Evolutionary conservation across 257 asterid genomes (phyloP).

Genomic region (Forsythia suspensa): DNA sequence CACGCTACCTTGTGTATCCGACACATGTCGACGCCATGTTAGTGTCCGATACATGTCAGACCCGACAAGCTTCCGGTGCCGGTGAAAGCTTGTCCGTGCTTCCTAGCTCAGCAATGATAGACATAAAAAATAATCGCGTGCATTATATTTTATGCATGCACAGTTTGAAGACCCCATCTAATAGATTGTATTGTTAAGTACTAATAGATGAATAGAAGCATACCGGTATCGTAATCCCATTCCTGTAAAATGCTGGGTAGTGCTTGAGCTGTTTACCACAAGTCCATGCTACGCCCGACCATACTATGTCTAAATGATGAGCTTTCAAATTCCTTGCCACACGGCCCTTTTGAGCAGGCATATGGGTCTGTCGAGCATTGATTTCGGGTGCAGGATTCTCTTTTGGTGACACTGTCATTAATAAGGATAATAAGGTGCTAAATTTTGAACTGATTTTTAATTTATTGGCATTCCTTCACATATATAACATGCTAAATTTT

Average conservation of each 20-base stretch:
- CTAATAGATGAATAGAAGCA: conserved; percentile 28
- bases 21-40: no score
- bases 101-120: neutral
- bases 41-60: no score
- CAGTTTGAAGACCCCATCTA: neutral
- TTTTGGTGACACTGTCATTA: conserved; percentile 63
- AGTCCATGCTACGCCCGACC: conserved; percentile 90
- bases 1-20: neutral
- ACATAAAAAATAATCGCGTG: neutral
- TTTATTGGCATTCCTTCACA: neutral
- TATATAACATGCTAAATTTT: conserved; percentile 6
- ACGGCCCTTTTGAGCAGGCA: conserved; percentile 70
- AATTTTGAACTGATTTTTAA: conserved; percentile 12
- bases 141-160: neutral
- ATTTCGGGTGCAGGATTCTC: conserved; percentile 47
- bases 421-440: conserved; percentile 7
- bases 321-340: conserved; percentile 63
- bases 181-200: neutral
- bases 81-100: neutral
- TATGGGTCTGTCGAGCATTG: conserved; percentile 45
- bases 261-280: conserved; percentile 95
- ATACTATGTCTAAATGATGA: conserved; percentile 65
- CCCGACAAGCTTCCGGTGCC: no score
- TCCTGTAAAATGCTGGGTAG: conserved; percentile 77
- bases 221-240: conserved; percentile 80